Evolutionary conservation across 2,329 filamentous ascomycete species (phyloP).

Genomic region (Scedosporium dehoogii): DNA sequence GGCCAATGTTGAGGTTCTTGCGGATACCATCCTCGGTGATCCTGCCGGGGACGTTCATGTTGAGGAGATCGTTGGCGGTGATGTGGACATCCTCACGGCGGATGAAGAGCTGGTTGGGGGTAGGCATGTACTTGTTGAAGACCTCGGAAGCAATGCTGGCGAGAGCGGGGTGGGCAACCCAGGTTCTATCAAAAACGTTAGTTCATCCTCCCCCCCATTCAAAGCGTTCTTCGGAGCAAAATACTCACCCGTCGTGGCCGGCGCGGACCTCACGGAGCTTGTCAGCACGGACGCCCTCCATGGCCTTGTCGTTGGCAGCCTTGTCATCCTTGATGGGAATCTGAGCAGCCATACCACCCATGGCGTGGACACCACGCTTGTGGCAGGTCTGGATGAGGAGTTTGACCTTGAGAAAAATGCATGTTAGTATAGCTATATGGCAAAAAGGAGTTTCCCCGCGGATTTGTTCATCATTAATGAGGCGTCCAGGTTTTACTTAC

Average conservation of each 20-base stretch:
- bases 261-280: slow-evolving; percentile 94
- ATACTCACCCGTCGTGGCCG: slow-evolving; percentile 64
- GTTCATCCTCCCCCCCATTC: not conserved
- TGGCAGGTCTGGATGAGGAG: slow-evolving; percentile 98
- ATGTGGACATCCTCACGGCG: slow-evolving; percentile 85
- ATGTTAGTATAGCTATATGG: slow-evolving; percentile 2
- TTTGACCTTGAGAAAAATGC: slow-evolving; percentile 46
- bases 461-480: not conserved
- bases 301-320: slow-evolving; percentile 83
- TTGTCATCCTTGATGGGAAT: slow-evolving; percentile 97
- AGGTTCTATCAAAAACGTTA: slow-evolving; percentile 42
- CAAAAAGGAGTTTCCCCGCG: too few relatives aligned
- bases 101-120: slow-evolving; percentile 89
- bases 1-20: slow-evolving; percentile 94
- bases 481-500: slow-evolving; percentile 22
- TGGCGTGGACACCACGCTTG: slow-evolving; percentile 91
- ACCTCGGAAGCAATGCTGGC: slow-evolving; percentile 80
- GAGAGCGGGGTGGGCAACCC: slow-evolving; percentile 93
- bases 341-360: slow-evolving; percentile 98
- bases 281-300: slow-evolving; percentile 86
- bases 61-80: slow-evolving; percentile 80
- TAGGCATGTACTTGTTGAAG: slow-evolving; percentile 98
- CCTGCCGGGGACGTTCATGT: slow-evolving; percentile 93
- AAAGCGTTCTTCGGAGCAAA: not conserved
- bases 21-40: slow-evolving; percentile 91